These are phyloP conservation scores for Apiospora rasikravindrae DNA, from an alignment of 2,329 filamentous ascomycete species.

Conservation along the genomic window DNA sequence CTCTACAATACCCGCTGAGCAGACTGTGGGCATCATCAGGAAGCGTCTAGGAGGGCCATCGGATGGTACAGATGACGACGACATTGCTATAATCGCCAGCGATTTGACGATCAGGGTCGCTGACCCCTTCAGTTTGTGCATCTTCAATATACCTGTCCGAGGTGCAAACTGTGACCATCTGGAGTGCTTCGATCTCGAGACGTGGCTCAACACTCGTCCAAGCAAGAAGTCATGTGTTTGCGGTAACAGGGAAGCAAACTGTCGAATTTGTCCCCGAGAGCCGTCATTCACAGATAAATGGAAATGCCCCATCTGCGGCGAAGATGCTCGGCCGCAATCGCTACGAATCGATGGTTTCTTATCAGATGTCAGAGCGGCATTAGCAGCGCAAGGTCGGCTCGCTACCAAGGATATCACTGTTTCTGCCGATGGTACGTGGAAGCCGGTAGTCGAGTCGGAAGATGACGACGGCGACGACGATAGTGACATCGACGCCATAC, in stretches of 20 bases:
- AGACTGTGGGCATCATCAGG: slow-evolving; percentile 64
- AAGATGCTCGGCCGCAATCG: slow-evolving; percentile 75
- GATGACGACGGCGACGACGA: slow-evolving; percentile 40
- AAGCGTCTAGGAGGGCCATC: slow-evolving; percentile 44
- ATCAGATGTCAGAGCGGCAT: slow-evolving; percentile 59
- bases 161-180: slow-evolving; percentile 73
- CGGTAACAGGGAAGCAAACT: slow-evolving; percentile 40
- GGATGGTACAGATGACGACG: slow-evolving; percentile 59
- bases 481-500: slow-evolving; percentile 36
- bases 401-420: slow-evolving; percentile 66
- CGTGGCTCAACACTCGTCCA: slow-evolving; percentile 73
- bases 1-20: slow-evolving; percentile 47
- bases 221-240: slow-evolving; percentile 47
- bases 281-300: slow-evolving; percentile 72
- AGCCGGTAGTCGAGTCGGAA: slow-evolving; percentile 42
- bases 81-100: slow-evolving; percentile 63
- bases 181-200: slow-evolving; percentile 90
- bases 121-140: slow-evolving; percentile 68
- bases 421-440: slow-evolving; percentile 69
- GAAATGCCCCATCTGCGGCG: slow-evolving; percentile 84
- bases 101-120: slow-evolving; percentile 66
- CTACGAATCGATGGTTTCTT: slow-evolving; percentile 80
- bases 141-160: slow-evolving; percentile 76
- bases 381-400: slow-evolving; percentile 56
- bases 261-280: slow-evolving; percentile 47